Conservation (phyloP, 768 basidiomycete genomes). For the Kockovaella imperatae region DNA sequence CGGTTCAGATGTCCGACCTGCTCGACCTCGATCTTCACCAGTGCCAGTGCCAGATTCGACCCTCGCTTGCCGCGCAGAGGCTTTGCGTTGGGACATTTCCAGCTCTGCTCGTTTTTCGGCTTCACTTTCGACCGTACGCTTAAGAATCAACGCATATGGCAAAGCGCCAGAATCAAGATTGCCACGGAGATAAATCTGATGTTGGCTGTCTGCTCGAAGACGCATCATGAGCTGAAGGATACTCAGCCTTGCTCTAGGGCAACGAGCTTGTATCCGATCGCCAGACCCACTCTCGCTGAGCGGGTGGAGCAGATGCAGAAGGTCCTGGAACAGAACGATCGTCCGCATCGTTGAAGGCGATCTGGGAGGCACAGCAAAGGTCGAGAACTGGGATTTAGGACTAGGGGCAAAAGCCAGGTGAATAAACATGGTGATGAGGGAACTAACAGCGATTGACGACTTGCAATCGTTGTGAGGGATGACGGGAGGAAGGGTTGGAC, state of each 20-base stretch:
- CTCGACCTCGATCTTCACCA: slow-evolving; percentile 31
- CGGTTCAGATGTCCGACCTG: slow-evolving; percentile 12
- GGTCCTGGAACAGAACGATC: slow-evolving; percentile 46
- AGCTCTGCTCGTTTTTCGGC: slow-evolving; percentile 9
- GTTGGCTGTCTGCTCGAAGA: slow-evolving; percentile 80
- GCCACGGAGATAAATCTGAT: slow-evolving; percentile 65
- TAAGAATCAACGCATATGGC: slow-evolving; percentile 58
- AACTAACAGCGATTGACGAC: slow-evolving; percentile 24
- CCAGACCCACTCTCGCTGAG: too few relatives aligned
- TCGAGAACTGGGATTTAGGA: slow-evolving; percentile 35
- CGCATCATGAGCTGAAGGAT: slow-evolving; percentile 81
- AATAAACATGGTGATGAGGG: slow-evolving; percentile 47
- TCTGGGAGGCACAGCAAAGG: slow-evolving; percentile 22
- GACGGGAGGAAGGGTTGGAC: not conserved
- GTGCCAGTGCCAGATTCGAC: not conserved
- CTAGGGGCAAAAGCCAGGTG: slow-evolving; percentile 44
- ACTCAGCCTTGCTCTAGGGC: slow-evolving; percentile 57
- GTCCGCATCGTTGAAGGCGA: slow-evolving; percentile 44
- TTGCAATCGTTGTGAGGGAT: slow-evolving; percentile 23
- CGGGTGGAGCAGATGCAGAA: slow-evolving; percentile 46
- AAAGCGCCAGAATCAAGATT: slow-evolving; percentile 49
- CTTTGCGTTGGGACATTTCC: slow-evolving; percentile 10
- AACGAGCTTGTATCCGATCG: slow-evolving; percentile 33
- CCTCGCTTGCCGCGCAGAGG: slow-evolving; percentile 2
- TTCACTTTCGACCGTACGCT: slow-evolving; percentile 29